These are phyloP conservation scores for Cryptococcus sp. DNA, from an alignment of 1,284 basidiomycete species.

Conservation along the genomic window DNA sequence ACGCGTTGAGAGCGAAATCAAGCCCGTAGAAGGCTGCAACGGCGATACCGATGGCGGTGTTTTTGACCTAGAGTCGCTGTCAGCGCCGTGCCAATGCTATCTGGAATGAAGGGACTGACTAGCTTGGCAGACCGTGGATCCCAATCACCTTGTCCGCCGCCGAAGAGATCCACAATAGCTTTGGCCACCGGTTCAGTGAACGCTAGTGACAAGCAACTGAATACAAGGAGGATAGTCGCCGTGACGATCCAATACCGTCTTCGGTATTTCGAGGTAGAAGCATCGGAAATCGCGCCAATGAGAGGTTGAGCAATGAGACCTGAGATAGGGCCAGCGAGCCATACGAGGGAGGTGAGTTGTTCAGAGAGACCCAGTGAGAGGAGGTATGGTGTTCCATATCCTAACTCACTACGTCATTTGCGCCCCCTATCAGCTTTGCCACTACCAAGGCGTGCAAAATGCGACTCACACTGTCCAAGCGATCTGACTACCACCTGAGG, in stretches of 20 bases:
- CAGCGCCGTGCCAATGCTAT: too few species aligned
- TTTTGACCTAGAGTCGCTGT: slow-evolving; percentile 60
- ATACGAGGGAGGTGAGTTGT: slow-evolving; percentile 87
- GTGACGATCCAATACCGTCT: slow-evolving; percentile 85
- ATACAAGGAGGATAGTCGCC: slow-evolving; percentile 69
- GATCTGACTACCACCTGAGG: slow-evolving; percentile 72
- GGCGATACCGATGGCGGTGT: slow-evolving; percentile 77
- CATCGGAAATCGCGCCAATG: slow-evolving; percentile 93
- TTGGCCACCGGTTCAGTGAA: slow-evolving; percentile 76
- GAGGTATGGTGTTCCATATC: slow-evolving; percentile 93
- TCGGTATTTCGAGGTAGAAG: slow-evolving; percentile 82
- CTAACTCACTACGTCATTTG: slow-evolving; percentile 50
- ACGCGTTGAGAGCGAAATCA: slow-evolving; percentile 87
- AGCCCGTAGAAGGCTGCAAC: slow-evolving; percentile 90
- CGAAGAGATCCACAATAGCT: slow-evolving; percentile 74
- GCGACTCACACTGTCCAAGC: slow-evolving; percentile 42
- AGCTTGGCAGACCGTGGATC: slow-evolving; percentile 70
- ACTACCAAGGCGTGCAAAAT: not conserved
- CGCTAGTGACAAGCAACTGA: slow-evolving; percentile 64
- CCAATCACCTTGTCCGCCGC: slow-evolving; percentile 82
- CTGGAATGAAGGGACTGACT: slow-evolving; percentile 53
- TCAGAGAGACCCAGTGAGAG: slow-evolving; percentile 85
- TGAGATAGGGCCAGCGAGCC: slow-evolving; percentile 85
- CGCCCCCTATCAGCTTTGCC: too few species aligned
- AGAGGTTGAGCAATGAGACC: slow-evolving; percentile 93